Evolutionary conservation across 2,329 filamentous ascomycete genomes (phyloP).

Genomic region (Fusarium domesticum): DNA sequence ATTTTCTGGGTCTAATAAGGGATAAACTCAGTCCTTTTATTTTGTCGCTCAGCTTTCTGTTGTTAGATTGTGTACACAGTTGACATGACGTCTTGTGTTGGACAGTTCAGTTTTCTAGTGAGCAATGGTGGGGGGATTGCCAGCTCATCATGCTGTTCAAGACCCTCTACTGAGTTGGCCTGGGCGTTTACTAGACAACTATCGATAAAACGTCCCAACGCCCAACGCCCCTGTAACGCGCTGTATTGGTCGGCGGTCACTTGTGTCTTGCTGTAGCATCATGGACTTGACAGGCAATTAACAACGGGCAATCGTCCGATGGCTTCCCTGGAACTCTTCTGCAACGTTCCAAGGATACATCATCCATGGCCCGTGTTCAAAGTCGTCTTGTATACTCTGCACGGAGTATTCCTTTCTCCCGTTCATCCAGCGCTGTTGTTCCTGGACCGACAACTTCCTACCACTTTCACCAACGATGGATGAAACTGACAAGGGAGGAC

Average conservation of each 20-base stretch:
- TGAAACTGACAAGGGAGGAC: too few species aligned
- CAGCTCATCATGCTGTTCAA: slow-evolving; percentile 30
- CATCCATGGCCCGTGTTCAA: too few species aligned
- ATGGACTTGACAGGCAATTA: too few species aligned
- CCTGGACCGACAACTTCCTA: too few species aligned
- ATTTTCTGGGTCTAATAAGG: too few species aligned
- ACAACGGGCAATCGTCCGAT: too few species aligned
- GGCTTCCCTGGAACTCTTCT: slow-evolving; percentile 1
- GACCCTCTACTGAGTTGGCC: slow-evolving; percentile 13
- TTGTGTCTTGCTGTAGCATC: background rate
- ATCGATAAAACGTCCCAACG: too few species aligned
- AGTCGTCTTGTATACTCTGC: too few species aligned
- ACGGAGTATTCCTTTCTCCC: too few species aligned
- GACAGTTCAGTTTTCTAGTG: slow-evolving; percentile 4
- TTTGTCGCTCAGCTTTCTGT: background rate
- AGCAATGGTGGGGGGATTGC: slow-evolving; percentile 23
- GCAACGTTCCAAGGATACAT: background rate
- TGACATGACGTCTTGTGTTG: slow-evolving; percentile 17
- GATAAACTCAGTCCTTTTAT: slow-evolving; percentile 21
- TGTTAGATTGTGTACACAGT: background rate
- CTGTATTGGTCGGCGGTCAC: slow-evolving; percentile 1
- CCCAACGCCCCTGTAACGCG: slow-evolving; percentile 1
- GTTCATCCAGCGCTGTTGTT: too few species aligned
- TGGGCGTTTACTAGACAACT: slow-evolving; percentile 30
- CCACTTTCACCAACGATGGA: too few species aligned